These are phyloP conservation scores for Leccinum truebloodii DNA, from an alignment of 768 basidiomycete species.

Conservation along the genomic window DNA sequence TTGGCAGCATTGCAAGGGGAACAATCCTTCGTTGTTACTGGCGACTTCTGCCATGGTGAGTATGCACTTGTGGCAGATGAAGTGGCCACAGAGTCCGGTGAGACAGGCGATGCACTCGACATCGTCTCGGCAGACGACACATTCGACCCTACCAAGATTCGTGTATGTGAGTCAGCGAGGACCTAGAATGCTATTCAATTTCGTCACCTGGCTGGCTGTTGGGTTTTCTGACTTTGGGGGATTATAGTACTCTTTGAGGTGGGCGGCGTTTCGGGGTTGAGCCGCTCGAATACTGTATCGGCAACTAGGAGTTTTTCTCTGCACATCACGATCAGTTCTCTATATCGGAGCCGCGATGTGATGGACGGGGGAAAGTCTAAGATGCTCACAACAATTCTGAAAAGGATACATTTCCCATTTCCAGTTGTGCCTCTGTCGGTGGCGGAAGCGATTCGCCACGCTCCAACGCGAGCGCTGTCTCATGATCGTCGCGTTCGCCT, in stretches of 20 bases:
- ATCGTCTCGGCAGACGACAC: slow-evolving; percentile 44
- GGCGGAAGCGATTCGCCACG: slow-evolving; percentile 27
- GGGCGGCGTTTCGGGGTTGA: not conserved
- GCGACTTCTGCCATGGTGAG: slow-evolving; percentile 42
- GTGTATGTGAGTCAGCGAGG: not conserved
- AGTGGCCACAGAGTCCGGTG: slow-evolving; percentile 45
- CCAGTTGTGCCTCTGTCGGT: slow-evolving; percentile 23
- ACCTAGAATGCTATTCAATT: not conserved
- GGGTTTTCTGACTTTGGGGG: not conserved
- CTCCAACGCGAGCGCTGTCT: slow-evolving; percentile 34
- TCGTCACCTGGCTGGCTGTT: not conserved
- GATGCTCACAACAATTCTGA: slow-evolving; percentile 15
- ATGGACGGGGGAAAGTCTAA: no score
- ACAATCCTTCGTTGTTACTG: slow-evolving; percentile 49
- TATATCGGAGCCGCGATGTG: no score
- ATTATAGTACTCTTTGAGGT: not conserved
- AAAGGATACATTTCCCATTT: slow-evolving; percentile 17
- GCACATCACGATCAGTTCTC: not conserved
- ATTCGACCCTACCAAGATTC: slow-evolving; percentile 26
- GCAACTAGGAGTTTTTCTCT: slow-evolving; percentile 18
- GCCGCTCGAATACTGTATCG: not conserved
- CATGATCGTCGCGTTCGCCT: slow-evolving; percentile 19
- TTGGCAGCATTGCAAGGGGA: slow-evolving; percentile 53
- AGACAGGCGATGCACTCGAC: slow-evolving; percentile 27
- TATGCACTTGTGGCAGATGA: slow-evolving; percentile 49